phyloP scores from a whole-genome alignment of 2,329 filamentous ascomycete genomes.

The Cryphonectria naterciae region DNA sequence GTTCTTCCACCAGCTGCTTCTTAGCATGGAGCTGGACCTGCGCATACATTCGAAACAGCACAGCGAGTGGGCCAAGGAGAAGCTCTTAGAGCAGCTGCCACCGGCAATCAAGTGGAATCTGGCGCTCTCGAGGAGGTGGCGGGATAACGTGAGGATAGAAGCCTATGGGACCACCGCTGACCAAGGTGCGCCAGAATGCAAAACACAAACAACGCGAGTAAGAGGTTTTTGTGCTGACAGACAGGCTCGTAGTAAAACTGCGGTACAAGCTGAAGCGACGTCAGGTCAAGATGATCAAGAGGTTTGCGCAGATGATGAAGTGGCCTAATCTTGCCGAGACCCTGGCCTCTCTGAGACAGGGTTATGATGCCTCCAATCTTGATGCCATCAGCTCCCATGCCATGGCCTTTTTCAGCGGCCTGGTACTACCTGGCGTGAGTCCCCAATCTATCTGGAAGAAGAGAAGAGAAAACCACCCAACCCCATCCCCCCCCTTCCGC shows the following conservation, averaged over 20 bases:
- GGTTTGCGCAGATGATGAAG: slow-evolving; percentile 73
- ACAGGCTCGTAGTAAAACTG: slow-evolving; percentile 55
- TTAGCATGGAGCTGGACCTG: slow-evolving; percentile 72
- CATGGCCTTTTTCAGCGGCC: slow-evolving; percentile 77
- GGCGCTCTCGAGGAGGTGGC: slow-evolving; percentile 74
- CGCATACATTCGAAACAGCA: slow-evolving; percentile 68
- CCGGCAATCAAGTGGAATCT: slow-evolving; percentile 74
- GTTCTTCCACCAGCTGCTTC: slow-evolving; percentile 78
- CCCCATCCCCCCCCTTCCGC: too few relatives aligned
- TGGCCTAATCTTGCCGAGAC: slow-evolving; percentile 75
- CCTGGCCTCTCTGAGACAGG: slow-evolving; percentile 63
- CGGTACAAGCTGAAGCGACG: slow-evolving; percentile 67
- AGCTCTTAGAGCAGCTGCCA: slow-evolving; percentile 66
- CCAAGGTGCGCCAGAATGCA: slow-evolving; percentile 45
- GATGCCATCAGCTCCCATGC: slow-evolving; percentile 69
- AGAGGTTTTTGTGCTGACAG: neutral
- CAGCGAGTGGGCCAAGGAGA: slow-evolving; percentile 65
- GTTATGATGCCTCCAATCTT: slow-evolving; percentile 60
- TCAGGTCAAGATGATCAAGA: slow-evolving; percentile 70
- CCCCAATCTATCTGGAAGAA: too few relatives aligned
- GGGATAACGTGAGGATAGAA: slow-evolving; percentile 70
- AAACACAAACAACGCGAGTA: neutral
- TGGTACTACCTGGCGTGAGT: slow-evolving; percentile 71
- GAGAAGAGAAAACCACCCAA: neutral
- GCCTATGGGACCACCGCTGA: slow-evolving; percentile 58